Percentiles rank a stretch among this genome's conserved stretches.
phyloP scores from a whole-genome alignment of 148 eudicot genomes.

The Chenopodium berlandieri region DNA sequence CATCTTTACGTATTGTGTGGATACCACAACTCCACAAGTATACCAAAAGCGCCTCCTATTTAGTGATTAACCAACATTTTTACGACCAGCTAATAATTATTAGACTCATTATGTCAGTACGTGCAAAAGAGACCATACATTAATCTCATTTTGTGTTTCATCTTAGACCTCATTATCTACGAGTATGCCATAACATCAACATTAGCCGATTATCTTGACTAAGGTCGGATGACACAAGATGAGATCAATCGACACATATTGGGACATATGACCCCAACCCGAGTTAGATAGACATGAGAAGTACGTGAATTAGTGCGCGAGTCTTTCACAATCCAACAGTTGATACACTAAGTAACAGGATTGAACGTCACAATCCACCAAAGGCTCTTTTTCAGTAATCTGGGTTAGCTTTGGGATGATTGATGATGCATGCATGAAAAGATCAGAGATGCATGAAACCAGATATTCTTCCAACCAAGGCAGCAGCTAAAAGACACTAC shows the following conservation, averaged over 20 bases:
- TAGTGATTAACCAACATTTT: neutral
- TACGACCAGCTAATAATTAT: neutral
- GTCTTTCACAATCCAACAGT: neutral
- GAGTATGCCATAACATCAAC: no score
- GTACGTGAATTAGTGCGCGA: neutral
- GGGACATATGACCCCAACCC: neutral
- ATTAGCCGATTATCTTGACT: no score
- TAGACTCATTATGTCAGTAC: neutral
- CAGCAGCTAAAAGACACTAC: slow-evolving; percentile 14
- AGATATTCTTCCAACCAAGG: slow-evolving; percentile 13
- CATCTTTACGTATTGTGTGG: neutral
- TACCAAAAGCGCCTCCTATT: neutral
- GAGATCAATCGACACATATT: neutral
- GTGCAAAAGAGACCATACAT: no score
- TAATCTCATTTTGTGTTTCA: neutral
- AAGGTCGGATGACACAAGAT: neutral
- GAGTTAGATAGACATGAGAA: neutral
- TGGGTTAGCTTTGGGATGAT: neutral
- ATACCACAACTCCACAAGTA: neutral
- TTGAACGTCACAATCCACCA: slow-evolving; percentile 1
- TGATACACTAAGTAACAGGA: neutral
- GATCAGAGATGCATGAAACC: neutral
- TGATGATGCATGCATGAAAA: neutral
- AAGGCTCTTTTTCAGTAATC: neutral
- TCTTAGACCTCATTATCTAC: neutral